Evolutionary conservation across 2,329 filamentous ascomycete genomes (phyloP).

Genomic region (Exophiala calicioides): DNA sequence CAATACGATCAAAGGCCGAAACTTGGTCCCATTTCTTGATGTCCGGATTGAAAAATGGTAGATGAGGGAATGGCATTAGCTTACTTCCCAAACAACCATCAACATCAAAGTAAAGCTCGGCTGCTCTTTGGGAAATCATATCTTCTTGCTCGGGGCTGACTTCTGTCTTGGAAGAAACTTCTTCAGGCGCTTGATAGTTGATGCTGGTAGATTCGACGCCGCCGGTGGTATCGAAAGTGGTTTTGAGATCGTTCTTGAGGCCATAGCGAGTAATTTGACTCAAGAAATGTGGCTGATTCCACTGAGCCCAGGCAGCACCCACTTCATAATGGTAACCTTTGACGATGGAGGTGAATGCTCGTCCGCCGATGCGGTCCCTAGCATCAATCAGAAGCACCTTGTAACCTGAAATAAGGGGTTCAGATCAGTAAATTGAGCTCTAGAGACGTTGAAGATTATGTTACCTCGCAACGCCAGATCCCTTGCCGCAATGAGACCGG

Average conservation of each 20-base stretch:
- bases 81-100: conserved; percentile 35
- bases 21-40: conserved; percentile 41
- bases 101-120: conserved; percentile 36
- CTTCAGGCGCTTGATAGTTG: not conserved
- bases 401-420: conserved; percentile 34
- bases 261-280: conserved; percentile 49
- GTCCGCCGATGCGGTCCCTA: conserved; percentile 52
- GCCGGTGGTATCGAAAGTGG: conserved; percentile 37
- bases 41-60: conserved; percentile 36
- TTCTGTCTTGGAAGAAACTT: not conserved
- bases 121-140: conserved; percentile 17
- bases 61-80: conserved; percentile 44
- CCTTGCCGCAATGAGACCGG: conserved; percentile 34
- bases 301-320: conserved; percentile 53
- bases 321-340: conserved; percentile 49
- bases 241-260: conserved; percentile 43
- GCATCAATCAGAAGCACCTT: conserved; percentile 51
- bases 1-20: conserved; percentile 45
- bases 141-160: conserved; percentile 2
- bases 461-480: no score
- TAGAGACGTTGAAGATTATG: no score
- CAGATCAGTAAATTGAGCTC: no score
- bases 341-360: conserved; percentile 49
- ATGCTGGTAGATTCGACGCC: not conserved
- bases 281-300: conserved; percentile 47